Evolutionary conservation across 768 basidiomycete species (phyloP).

Genomic region (Termitomyces sp.): DNA sequence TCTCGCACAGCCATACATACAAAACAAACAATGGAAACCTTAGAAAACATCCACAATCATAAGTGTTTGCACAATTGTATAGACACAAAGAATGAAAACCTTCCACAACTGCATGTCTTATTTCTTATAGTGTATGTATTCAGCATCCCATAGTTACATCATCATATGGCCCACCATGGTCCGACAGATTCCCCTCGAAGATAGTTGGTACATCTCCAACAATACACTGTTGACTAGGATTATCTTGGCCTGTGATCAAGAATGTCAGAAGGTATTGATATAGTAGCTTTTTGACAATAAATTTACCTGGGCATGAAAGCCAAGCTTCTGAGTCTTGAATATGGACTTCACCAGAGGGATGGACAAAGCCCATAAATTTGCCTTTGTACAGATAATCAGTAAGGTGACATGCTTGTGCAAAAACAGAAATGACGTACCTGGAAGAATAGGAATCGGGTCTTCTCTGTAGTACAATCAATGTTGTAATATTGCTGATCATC

Average conservation of each 20-base stretch:
- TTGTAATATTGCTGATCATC: neutral
- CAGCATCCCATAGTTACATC: conserved; percentile 24
- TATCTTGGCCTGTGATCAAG: conserved; percentile 48
- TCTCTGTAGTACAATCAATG: conserved; percentile 9
- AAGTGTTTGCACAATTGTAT: no score
- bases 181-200: conserved; percentile 30
- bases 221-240: conserved; percentile 42
- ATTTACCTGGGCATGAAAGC: conserved; percentile 16
- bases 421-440: conserved; percentile 2
- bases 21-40: neutral
- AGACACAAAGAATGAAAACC: neutral
- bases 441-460: conserved; percentile 28
- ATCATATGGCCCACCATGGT: conserved; percentile 47
- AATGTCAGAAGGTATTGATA: neutral
- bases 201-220: conserved; percentile 50
- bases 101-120: no score
- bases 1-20: neutral
- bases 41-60: neutral
- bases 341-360: conserved; percentile 28
- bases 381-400: conserved; percentile 9
- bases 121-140: neutral
- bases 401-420: neutral
- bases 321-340: conserved; percentile 15
- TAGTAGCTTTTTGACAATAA: neutral
- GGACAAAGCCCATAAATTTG: conserved; percentile 29